Evolutionary conservation across 164 flowering plant species (phyloP), one percentile per base, ranked within the genome.

Genomic region (Taxillus chinensis): DNA sequence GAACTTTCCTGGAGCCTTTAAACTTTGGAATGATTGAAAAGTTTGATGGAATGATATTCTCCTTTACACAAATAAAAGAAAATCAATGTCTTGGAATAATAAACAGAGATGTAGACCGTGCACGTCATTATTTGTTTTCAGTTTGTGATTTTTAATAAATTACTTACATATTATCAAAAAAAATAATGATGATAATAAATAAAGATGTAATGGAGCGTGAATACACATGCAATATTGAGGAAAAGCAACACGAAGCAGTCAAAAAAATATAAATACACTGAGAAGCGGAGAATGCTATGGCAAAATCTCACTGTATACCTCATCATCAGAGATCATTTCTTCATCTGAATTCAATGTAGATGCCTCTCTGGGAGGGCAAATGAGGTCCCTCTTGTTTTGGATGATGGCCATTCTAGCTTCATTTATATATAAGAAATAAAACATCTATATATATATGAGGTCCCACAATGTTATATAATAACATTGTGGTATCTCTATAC

Each of bases 321-420:
- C 80, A 63, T 68, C 67, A 65, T 71, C 74, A 60, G 75, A 74
- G 37, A 74, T 66, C 7, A 49, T 59, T 65, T 78, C 80, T 43
- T 77, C 82, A 55, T 65, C 77, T 12, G 72, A 64, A 46, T 54
- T 46, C 41, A 51, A 59, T 50, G 45, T 1, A 17, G 61, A 70
- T 64, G 40, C 41, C 43, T 65, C 57, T 48, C 57, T 65, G 17
- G 66, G 65, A 17, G 68, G 70, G 45, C 17, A 62, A 43, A 40
- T 27, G 39, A 64, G 56, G 51, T 62, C 70, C 39, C 61, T 56
- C 59, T 65, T 73, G 55, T 71, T 62, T 5, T 58, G 48, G 48
- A 70, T 67, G 10, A 68, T 67, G 53, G 77, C 71, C 66, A 75
- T 66, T 55, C 79, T 77, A 57, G 65, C 64, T 39, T 68, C 78